These are phyloP conservation scores for Nadsonia starkeyi-henricii DNA, from an alignment of 1,139 yeast genomes.

Conservation along the genomic window DNA sequence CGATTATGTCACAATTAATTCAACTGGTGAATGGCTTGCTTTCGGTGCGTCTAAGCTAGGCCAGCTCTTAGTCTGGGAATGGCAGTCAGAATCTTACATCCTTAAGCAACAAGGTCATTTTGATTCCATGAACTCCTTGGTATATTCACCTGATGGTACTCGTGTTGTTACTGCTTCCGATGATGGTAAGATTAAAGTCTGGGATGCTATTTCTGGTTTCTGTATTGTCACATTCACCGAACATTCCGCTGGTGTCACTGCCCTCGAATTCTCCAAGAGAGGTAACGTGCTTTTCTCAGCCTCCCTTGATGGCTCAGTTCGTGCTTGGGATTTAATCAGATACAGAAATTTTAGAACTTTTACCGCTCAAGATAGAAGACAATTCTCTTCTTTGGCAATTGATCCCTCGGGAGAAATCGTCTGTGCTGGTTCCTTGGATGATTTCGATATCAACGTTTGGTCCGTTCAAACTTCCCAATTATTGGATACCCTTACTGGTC, in stretches of 20 bases:
- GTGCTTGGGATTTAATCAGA: slow-evolving; percentile 93
- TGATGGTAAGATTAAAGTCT: slow-evolving; percentile 90
- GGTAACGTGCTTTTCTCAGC: slow-evolving; percentile 87
- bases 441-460: slow-evolving; percentile 89
- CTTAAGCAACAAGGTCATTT: slow-evolving; percentile 95
- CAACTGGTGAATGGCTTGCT: slow-evolving; percentile 92
- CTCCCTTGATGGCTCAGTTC: slow-evolving; percentile 88
- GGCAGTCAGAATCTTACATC: slow-evolving; percentile 96
- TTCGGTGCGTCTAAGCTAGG: slow-evolving; percentile 86
- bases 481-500: slow-evolving; percentile 78
- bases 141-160: slow-evolving; percentile 92
- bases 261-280: slow-evolving; percentile 67
- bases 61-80: slow-evolving; percentile 91
- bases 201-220: slow-evolving; percentile 92
- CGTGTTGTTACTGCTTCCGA: slow-evolving; percentile 88
- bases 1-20: slow-evolving; percentile 65
- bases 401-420: slow-evolving; percentile 97
- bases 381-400: slow-evolving; percentile 78
- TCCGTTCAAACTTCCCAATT: slow-evolving; percentile 92
- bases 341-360: slow-evolving; percentile 90
- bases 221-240: slow-evolving; percentile 86
- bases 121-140: slow-evolving; percentile 70
- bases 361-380: slow-evolving; percentile 80
- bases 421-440: slow-evolving; percentile 87
- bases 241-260: slow-evolving; percentile 81